Conservation (phyloP, 805 yeast genomes). For the Metschnikowia lachancei region DNA sequence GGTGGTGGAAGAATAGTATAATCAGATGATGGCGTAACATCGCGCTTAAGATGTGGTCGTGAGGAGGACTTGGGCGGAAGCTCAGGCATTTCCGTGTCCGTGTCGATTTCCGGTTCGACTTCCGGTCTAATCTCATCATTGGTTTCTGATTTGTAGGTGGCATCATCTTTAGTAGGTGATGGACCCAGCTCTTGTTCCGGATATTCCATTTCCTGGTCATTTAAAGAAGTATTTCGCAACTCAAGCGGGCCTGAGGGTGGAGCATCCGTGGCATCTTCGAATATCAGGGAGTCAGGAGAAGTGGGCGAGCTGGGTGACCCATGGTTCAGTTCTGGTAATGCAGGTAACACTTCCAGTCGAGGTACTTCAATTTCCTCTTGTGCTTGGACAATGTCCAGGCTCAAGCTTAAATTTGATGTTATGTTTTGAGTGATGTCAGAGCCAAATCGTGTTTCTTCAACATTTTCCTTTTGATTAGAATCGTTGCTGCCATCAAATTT, state of each 20-base stretch:
- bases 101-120: no score
- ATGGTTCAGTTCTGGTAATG: background rate
- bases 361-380: background rate
- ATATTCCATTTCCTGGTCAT: background rate
- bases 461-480: no score
- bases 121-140: no score
- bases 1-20: background rate
- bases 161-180: no score
- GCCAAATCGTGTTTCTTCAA: no score
- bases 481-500: no score
- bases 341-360: background rate
- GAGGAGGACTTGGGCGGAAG: background rate
- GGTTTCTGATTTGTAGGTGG: no score
- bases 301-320: background rate
- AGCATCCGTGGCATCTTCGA: conserved; percentile 10
- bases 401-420: no score
- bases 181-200: background rate
- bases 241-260: background rate
- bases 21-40: background rate
- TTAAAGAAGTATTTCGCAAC: background rate
- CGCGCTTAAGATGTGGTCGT: background rate
- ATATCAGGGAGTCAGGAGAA: conserved; percentile 7
- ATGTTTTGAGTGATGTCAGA: no score
- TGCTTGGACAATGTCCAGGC: no score
- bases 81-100: no score